A percentile compares a stretch with the other conserved stretches of the same genome.
Evolutionary conservation across 1,284 basidiomycete species (phyloP).

Genomic region (Anthracocystis walkeri): DNA sequence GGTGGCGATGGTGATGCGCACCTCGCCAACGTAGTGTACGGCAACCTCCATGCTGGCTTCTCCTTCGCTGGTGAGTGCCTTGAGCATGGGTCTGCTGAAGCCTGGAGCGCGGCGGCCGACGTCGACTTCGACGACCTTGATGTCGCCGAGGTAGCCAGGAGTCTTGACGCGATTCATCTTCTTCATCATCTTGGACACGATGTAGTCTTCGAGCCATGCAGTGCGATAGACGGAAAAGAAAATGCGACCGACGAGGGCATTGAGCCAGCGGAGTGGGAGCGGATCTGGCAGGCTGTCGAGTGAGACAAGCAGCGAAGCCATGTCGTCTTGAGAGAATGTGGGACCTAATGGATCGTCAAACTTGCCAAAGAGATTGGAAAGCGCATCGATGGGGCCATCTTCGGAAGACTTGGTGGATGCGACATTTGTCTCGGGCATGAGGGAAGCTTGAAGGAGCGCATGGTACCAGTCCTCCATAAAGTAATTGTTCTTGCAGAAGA

Average conservation of each 20-base stretch:
- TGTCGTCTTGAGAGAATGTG: conserved; percentile 82
- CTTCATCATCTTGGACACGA: conserved; percentile 89
- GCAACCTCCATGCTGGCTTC: conserved; percentile 88
- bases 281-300: conserved; percentile 93
- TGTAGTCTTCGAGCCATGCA: conserved; percentile 80
- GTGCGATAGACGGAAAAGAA: conserved; percentile 94
- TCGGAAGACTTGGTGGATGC: conserved; percentile 15
- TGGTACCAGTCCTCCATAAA: conserved; percentile 89
- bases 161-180: conserved; percentile 91
- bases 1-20: conserved; percentile 89
- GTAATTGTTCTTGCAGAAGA: conserved; percentile 64
- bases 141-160: conserved; percentile 84
- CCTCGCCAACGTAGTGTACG: conserved; percentile 84
- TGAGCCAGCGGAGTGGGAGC: conserved; percentile 96
- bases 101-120: conserved; percentile 81
- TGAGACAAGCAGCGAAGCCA: conserved; percentile 83
- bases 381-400: conserved; percentile 19
- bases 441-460: conserved; percentile 80
- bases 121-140: conserved; percentile 88
- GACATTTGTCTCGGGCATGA: conserved; percentile 70
- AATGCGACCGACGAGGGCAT: conserved; percentile 88
- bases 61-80: conserved; percentile 91
- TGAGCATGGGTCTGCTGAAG: conserved; percentile 89
- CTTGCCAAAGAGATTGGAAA: conserved; percentile 22
- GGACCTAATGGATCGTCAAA: conserved; percentile 70